phyloP scores from a whole-genome alignment of 2,329 filamentous ascomycete species.

The Talaromyces atroroseus region DNA sequence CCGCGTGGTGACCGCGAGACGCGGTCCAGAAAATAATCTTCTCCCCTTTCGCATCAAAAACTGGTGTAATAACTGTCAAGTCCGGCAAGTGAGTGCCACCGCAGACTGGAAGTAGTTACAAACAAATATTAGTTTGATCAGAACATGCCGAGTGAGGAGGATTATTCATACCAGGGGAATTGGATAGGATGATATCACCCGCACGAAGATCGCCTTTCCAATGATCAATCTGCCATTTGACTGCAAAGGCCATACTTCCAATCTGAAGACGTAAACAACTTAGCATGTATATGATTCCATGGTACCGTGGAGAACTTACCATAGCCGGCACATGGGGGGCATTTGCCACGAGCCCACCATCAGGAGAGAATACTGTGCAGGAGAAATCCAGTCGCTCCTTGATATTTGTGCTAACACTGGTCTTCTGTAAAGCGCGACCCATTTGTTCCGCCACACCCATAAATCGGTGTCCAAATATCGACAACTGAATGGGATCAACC shows the following conservation, averaged over 20 bases:
- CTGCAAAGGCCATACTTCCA: conserved; percentile 8
- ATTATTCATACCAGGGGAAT: conserved; percentile 4
- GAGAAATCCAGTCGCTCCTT: background rate
- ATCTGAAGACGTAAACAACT: background rate
- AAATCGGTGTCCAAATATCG: background rate
- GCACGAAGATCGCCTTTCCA: conserved; percentile 65
- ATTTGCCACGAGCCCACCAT: background rate
- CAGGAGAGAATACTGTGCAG: background rate
- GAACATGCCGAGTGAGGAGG: background rate
- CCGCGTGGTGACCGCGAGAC: conserved; percentile 1
- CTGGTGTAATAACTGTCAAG: conserved; percentile 7
- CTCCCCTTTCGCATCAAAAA: background rate
- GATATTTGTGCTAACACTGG: conserved; percentile 2
- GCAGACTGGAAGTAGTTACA: background rate
- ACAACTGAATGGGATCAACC: background rate
- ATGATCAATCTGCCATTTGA: conserved; percentile 34
- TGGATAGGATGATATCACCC: conserved; percentile 63
- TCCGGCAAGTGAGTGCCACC: conserved; percentile 5
- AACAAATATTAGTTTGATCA: background rate
- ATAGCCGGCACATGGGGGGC: conserved; percentile 1
- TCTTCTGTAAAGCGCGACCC: background rate
- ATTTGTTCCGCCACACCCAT: conserved; percentile 1
- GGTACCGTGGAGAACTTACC: background rate
- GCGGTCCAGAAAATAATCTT: conserved; percentile 9
- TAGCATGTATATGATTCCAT: too few relatives aligned